Percentiles rank a stretch among this genome's conserved stretches.
Conservation (phyloP, 2,329 filamentous ascomycete genomes). For the Pseudogymnoascus sp. region DNA sequence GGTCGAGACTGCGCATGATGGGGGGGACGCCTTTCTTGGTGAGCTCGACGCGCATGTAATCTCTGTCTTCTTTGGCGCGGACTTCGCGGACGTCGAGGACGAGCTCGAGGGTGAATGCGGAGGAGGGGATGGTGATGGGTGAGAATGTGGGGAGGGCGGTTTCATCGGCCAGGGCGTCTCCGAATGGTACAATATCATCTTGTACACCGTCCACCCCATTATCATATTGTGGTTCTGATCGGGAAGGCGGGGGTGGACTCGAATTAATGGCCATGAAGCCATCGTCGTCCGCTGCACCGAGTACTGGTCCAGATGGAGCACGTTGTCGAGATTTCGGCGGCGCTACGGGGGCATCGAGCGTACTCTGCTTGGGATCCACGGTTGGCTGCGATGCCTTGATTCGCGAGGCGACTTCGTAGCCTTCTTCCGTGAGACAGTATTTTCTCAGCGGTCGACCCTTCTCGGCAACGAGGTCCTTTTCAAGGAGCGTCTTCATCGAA, state of each 20-base stretch:
- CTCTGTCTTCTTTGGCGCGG: slow-evolving; percentile 63
- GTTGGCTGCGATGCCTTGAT: slow-evolving; percentile 49
- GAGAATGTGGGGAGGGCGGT: slow-evolving; percentile 37
- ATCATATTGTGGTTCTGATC: neutral
- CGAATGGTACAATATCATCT: slow-evolving; percentile 23
- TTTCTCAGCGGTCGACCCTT: slow-evolving; percentile 60
- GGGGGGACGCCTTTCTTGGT: slow-evolving; percentile 58
- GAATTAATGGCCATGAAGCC: slow-evolving; percentile 15
- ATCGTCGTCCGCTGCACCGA: neutral
- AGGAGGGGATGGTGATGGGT: slow-evolving; percentile 56
- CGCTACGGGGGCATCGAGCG: slow-evolving; percentile 14
- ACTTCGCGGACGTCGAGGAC: slow-evolving; percentile 72
- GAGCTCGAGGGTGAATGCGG: slow-evolving; percentile 65
- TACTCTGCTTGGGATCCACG: slow-evolving; percentile 20
- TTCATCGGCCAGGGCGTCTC: slow-evolving; percentile 19
- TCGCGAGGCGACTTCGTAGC: slow-evolving; percentile 65
- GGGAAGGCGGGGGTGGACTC: slow-evolving; percentile 13
- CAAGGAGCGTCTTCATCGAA: slow-evolving; percentile 69
- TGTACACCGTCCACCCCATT: neutral
- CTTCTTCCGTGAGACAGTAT: slow-evolving; percentile 69
- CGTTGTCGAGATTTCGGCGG: neutral
- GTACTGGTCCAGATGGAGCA: neutral
- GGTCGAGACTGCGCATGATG: slow-evolving; percentile 60
- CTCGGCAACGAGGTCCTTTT: slow-evolving; percentile 69
- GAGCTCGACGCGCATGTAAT: slow-evolving; percentile 71